Evolutionary conservation across 1,284 basidiomycete species (phyloP), one percentile per base, ranked within the genome.

Genomic region (Pholiota adiposa): DNA sequence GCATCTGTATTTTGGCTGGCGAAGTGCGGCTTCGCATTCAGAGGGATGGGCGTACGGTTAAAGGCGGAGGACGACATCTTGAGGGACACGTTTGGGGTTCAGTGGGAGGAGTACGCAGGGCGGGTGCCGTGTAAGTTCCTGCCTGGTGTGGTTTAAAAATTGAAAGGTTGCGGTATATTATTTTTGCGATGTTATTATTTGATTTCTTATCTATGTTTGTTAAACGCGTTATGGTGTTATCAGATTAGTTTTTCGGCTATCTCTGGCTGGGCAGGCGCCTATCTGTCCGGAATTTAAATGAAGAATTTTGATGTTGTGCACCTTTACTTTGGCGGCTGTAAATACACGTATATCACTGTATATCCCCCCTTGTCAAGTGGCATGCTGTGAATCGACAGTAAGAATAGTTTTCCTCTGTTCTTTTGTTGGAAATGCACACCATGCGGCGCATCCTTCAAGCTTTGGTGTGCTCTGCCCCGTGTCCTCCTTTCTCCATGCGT

Each of bases 21-120:
- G 21, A 76, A 75, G 55, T 76, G 74, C 50, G 18, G 62, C 9
- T 73, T 72, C 51, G 72, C 71, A 7, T 73, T 73, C 58, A 67
- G 67, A 21, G 73, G 73, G 18, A 76, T 72, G 64, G 63, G 64
- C 40, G 61, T 68, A 29, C 64, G 76, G 51, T 51, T 74, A 21
- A 61, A 61, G 21, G 70, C 68, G 16, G 76, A 77, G 59, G 76
- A 77, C 62, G 60, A 69, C 43, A 64, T 72, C 12, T 62, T 77
- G 34, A 65, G 64, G 31, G 65, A 66, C 31, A 68, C 69, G 1
- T 76, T 77, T 62, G 72, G 73, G 1, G 59, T 58, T 6, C 66
- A 72, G 40, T 77, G 76, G 76, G 75, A 74, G 21, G 66, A 68
- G n/a, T 77, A 75, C 63, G 70, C 69, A 4, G 63, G 46, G 55